These are phyloP conservation scores for Geotrichum fermentans DNA, from an alignment of 1,139 yeast species.

Conservation along the genomic window DNA sequence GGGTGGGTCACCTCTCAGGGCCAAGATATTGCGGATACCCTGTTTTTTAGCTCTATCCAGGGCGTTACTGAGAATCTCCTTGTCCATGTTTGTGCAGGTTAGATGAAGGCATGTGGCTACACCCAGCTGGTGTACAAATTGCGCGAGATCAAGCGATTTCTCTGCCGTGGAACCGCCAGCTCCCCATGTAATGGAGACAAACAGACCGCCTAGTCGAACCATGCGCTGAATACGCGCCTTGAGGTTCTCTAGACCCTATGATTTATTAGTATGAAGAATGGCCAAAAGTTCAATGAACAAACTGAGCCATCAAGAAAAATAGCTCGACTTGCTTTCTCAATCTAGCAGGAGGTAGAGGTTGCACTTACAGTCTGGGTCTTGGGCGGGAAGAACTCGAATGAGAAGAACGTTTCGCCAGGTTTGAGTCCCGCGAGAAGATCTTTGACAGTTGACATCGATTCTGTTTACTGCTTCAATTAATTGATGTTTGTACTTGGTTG, in stretches of 20 bases:
- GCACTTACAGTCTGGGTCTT: conserved; percentile 65
- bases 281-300: too few relatives aligned
- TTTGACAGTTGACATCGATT: conserved; percentile 49
- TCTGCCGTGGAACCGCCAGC: conserved; percentile 95
- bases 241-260: conserved; percentile 69
- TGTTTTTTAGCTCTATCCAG: conserved; percentile 61
- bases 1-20: conserved; percentile 96
- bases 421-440: conserved; percentile 51
- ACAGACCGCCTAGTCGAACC: conserved; percentile 81
- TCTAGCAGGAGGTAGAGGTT: too few relatives aligned
- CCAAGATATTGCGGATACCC: conserved; percentile 83
- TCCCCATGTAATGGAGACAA: conserved; percentile 96
- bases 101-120: conserved; percentile 86
- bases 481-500: not conserved
- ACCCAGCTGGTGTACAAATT: conserved; percentile 68
- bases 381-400: conserved; percentile 96
- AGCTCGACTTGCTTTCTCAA: too few relatives aligned
- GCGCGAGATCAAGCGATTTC: conserved; percentile 78
- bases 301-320: too few relatives aligned
- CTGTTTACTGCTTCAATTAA: too few relatives aligned
- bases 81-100: conserved; percentile 91
- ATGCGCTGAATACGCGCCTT: conserved; percentile 82
- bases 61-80: conserved; percentile 70
- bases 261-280: too few relatives aligned
- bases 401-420: conserved; percentile 60